phyloP scores from a whole-genome alignment of 768 basidiomycete species.

The Mycena amicta region DNA sequence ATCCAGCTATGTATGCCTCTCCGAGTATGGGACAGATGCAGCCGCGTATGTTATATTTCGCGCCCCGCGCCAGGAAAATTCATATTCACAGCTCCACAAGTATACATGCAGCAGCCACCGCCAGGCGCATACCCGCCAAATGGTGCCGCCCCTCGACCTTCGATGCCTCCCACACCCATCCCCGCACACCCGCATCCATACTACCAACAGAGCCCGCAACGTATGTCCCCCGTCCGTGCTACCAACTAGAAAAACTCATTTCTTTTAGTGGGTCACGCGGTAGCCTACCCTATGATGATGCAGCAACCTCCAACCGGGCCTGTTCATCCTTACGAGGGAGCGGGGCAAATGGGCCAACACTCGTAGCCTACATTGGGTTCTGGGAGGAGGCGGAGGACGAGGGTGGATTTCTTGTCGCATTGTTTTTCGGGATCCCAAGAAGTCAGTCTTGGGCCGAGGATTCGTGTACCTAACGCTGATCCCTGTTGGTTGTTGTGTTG shows the following conservation, averaged over 20 bases:
- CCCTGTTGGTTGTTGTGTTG: constrained; percentile 41
- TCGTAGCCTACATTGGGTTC: constrained; percentile 20
- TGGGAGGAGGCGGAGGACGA: constrained; percentile 8
- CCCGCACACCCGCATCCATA: constrained; percentile 86
- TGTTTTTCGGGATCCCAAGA: constrained; percentile 25
- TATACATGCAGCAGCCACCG: constrained; percentile 79
- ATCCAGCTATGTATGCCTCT: constrained; percentile 75
- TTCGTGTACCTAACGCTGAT: constrained; percentile 30
- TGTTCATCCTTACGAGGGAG: constrained; percentile 76
- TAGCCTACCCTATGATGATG: constrained; percentile 94
- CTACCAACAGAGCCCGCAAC: constrained; percentile 88
- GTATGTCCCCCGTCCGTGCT: constrained; percentile 42
- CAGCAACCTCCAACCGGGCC: constrained; percentile 69
- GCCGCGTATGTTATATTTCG: constrained; percentile 63
- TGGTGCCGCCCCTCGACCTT: constrained; percentile 76
- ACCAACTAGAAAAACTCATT: constrained; percentile 26
- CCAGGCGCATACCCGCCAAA: constrained; percentile 81
- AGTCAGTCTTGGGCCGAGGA: constrained; percentile 24
- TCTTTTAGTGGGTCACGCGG: constrained; percentile 74
- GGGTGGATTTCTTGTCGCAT: constrained; percentile 27
- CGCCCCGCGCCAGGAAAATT: not conserved
- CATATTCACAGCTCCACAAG: constrained; percentile 57
- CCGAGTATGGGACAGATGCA: constrained; percentile 88
- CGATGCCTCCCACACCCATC: constrained; percentile 91
- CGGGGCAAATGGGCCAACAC: constrained; percentile 80